phyloP scores from a whole-genome alignment of 257 asterid species.

The Nicotiana undulata region DNA sequence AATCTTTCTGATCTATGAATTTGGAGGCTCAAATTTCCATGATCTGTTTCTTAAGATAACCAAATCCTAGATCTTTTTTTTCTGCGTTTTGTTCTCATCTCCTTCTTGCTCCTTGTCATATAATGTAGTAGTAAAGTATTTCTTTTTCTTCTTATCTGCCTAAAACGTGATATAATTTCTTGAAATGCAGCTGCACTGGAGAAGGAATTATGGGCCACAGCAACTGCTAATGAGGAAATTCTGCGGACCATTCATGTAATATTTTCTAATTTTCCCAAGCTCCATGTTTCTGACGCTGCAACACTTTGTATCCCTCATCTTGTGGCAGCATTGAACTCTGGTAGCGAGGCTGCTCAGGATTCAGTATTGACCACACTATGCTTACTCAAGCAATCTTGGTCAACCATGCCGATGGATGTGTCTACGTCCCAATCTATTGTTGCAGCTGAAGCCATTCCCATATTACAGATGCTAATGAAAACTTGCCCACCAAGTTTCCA shows the following conservation, averaged over 20 bases:
- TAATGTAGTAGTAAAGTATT: neutral
- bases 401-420: constrained; percentile 64
- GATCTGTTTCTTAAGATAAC: neutral
- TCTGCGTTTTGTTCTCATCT: neutral
- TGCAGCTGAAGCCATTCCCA: constrained; percentile 85
- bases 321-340: constrained; percentile 57
- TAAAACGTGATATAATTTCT: constrained; percentile 3
- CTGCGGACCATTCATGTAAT: constrained; percentile 62
- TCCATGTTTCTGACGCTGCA: constrained; percentile 65
- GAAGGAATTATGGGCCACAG: constrained; percentile 53
- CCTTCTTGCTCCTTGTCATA: constrained; percentile 6
- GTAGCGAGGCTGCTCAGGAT: constrained; percentile 65
- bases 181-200: constrained; percentile 72
- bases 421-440: constrained; percentile 66
- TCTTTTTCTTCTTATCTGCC: neutral
- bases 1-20: neutral
- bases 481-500: constrained; percentile 67
- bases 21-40: neutral
- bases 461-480: constrained; percentile 58
- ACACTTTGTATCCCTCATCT: constrained; percentile 74
- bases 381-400: constrained; percentile 77
- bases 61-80: neutral
- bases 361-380: constrained; percentile 51
- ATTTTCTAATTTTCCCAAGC: constrained; percentile 69
- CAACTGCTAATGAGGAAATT: constrained; percentile 62